Evolutionary conservation across 1,284 basidiomycete species (phyloP).

Genomic region (Ceratobasidium papillatum): DNA sequence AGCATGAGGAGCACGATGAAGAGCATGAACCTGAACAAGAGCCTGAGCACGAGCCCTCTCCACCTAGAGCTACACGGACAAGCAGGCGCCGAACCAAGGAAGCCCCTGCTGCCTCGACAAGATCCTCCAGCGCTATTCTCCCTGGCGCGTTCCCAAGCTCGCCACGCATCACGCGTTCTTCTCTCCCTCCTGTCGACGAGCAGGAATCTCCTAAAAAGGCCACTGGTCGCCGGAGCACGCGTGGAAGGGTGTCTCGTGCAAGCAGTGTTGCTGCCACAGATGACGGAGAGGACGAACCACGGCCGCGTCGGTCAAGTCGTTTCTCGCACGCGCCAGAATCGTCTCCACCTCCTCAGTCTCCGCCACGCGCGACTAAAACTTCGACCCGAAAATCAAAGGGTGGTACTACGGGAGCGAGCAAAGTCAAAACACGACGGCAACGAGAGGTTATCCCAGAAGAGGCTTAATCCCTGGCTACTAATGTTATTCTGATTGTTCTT

Average conservation of each 20-base stretch:
- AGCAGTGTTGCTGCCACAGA: conserved; percentile 31
- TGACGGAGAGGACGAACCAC: conserved; percentile 34
- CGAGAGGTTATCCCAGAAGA: conserved; percentile 26
- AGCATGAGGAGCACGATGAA: conserved; percentile 9
- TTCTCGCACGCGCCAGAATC: conserved; percentile 23
- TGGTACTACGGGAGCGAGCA: neutral
- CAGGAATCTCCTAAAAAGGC: conserved; percentile 31
- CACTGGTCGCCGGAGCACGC: neutral
- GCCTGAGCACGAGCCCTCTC: conserved; percentile 19
- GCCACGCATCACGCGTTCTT: conserved; percentile 5
- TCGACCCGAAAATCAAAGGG: conserved; percentile 16
- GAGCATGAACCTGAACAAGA: conserved; percentile 36
- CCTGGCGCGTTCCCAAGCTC: conserved; percentile 34
- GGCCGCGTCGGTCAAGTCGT: conserved; percentile 15
- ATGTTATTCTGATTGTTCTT: neutral
- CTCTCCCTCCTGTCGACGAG: conserved; percentile 19
- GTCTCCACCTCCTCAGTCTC: conserved; percentile 22
- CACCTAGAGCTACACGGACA: neutral
- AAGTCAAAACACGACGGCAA: conserved; percentile 20
- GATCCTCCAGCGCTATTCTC: conserved; percentile 4
- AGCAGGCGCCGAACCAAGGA: conserved; percentile 9
- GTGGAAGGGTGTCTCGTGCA: conserved; percentile 26
- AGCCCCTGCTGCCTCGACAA: neutral
- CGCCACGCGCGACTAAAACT: conserved; percentile 5
- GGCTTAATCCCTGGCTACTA: neutral